phyloP scores from a whole-genome alignment of 1,284 basidiomycete genomes.

The Pyrrhoderma noxium region DNA sequence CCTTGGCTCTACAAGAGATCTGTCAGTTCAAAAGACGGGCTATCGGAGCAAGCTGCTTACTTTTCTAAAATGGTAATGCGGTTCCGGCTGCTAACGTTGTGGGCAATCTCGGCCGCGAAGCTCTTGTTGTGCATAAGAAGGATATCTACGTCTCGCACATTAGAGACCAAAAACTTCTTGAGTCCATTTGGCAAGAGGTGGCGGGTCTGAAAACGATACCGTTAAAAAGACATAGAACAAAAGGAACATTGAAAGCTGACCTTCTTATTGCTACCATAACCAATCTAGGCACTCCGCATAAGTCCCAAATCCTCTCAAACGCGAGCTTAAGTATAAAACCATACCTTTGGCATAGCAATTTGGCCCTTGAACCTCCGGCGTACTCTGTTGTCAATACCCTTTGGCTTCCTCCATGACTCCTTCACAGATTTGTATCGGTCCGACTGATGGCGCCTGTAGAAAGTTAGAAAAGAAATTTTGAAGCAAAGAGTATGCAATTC shows the following conservation, averaged over 20 bases:
- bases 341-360: constrained; percentile 87
- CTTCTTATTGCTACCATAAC: constrained; percentile 83
- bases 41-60: constrained; percentile 34
- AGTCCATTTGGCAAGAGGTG: constrained; percentile 91
- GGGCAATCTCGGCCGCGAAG: constrained; percentile 95
- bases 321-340: constrained; percentile 23
- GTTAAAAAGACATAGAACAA: not conserved
- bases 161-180: constrained; percentile 92
- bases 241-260: constrained; percentile 20
- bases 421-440: constrained; percentile 94
- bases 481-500: constrained; percentile 27
- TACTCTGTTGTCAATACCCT: constrained; percentile 95
- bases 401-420: constrained; percentile 97
- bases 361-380: constrained; percentile 96
- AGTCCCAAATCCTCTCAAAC: constrained; percentile 2
- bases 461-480: constrained; percentile 20
- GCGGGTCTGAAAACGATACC: constrained; percentile 51
- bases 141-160: constrained; percentile 86
- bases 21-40: not conserved
- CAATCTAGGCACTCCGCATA: constrained; percentile 42
- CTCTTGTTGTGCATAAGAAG: constrained; percentile 98
- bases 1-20: constrained; percentile 63
- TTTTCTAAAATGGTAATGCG: constrained; percentile 88
- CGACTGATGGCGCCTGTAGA: constrained; percentile 84
- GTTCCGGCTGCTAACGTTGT: constrained; percentile 96